Base-by-base conservation (phyloP, 768 basidiomycete genomes). In the Lanmaoa rubissima region DNA sequence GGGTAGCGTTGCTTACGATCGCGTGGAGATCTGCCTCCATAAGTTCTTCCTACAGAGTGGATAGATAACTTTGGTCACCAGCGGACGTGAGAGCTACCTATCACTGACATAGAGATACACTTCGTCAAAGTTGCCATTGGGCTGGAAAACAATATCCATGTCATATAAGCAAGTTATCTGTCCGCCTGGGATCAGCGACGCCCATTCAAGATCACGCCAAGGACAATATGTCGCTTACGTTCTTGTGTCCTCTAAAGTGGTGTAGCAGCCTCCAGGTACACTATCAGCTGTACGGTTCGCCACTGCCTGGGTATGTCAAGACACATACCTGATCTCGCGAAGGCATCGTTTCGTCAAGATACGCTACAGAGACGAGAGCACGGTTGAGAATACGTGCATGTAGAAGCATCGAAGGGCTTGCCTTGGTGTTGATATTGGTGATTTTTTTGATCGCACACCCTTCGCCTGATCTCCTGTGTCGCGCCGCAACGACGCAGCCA, bases 21-120 rank as follows among this genome's bases (percentile, higher is more conserved):
- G 97, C 97, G 67, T 98, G 97, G 19, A 99, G 81, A 83, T 99
- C 97, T 53, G 97, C 97, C 71, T 99, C 97, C 97, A 98, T 99
- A 63, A 98, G 85, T 73, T 99, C 97, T 77, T 98, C 95, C 90
- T 98, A 74, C 38, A 54, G 54, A 38, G 9, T 55, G 58, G 36
- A 54, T 49, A 26, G 41, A 32, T n/a, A 43, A 16, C n/a, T 31
- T 51, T 17, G 21, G 47, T 53, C 26, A 45, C 55, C 36, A n/a
- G 35, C n/a, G 19, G 39, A 58, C n/a, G 12, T 39, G n/a, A 54
- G 17, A 51, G 35, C 11, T 13, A 48, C 10, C 19, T 17, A 45
- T 59, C 40, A 76, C 87, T 61, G 61, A 92, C 90, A 65, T 94
- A 92, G 67, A 92, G 86, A 72, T 92, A 98, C 17, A 99, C 95